Evolutionary conservation across 2,329 filamentous ascomycete species (phyloP).

Genomic region (Coniochaeta prunicola): DNA sequence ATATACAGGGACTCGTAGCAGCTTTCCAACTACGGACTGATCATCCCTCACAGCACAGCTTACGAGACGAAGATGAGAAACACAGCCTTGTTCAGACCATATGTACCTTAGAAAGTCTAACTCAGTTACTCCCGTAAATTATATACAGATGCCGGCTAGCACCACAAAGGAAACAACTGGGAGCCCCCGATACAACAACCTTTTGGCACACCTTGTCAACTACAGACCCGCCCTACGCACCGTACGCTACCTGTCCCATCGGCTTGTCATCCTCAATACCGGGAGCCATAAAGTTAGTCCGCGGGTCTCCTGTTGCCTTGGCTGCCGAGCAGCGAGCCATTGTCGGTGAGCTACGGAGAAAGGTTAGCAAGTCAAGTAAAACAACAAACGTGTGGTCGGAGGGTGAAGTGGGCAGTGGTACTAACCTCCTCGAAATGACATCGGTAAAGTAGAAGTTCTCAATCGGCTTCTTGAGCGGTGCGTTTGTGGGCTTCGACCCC

Average conservation of each 20-base stretch:
- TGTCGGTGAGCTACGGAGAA: slow-evolving; percentile 75
- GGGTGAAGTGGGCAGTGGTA: too few relatives aligned
- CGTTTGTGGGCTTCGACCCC: slow-evolving; percentile 65
- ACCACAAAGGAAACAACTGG: slow-evolving; percentile 19
- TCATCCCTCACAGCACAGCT: too few relatives aligned
- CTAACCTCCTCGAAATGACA: slow-evolving; percentile 88
- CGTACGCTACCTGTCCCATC: slow-evolving; percentile 54
- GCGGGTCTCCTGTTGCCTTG: slow-evolving; percentile 73
- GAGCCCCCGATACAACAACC: slow-evolving; percentile 19
- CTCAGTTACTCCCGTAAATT: slow-evolving; percentile 9
- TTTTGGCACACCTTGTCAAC: slow-evolving; percentile 20
- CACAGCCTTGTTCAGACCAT: neutral
- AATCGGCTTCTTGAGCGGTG: slow-evolving; percentile 75
- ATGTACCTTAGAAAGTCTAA: neutral
- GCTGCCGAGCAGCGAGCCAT: slow-evolving; percentile 97
- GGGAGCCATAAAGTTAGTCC: slow-evolving; percentile 73
- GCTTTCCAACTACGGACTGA: too few relatives aligned
- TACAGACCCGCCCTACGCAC: slow-evolving; percentile 29
- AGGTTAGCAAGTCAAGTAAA: neutral
- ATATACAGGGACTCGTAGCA: too few relatives aligned
- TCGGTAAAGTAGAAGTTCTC: slow-evolving; percentile 99
- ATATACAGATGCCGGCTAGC: slow-evolving; percentile 14
- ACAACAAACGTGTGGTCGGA: too few relatives aligned
- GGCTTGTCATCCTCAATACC: slow-evolving; percentile 58
- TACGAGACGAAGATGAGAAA: neutral